Evolutionary conservation across 371 early-diverging fungal species (phyloP).

Genomic region (Lichtheimia ramosa): DNA sequence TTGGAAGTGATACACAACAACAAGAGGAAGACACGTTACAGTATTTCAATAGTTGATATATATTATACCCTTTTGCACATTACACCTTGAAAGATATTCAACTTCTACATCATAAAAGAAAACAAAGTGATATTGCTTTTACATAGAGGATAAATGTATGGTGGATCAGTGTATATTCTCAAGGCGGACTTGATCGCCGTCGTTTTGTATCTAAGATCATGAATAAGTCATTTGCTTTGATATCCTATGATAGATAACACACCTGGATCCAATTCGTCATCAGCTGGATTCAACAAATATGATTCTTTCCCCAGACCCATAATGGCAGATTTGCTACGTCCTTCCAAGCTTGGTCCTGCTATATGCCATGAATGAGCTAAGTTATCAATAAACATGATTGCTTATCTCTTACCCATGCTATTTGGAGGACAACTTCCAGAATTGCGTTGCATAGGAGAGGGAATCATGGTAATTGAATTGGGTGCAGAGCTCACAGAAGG

Average conservation of each 20-base stretch:
- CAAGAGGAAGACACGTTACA: no score
- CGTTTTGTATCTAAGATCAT: neutral
- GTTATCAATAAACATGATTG: no score
- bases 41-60: no score
- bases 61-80: no score
- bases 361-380: no score
- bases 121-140: neutral
- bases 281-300: conserved; percentile 27
- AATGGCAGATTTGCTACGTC: conserved; percentile 14
- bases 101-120: neutral
- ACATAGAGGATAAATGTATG: neutral
- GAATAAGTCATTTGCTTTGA: neutral
- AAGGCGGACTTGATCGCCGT: neutral
- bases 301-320: conserved; percentile 37
- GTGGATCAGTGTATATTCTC: neutral
- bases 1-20: conserved; percentile 22
- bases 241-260: no score
- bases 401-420: no score
- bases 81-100: neutral
- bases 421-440: no score
- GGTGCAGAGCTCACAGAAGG: no score
- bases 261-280: neutral
- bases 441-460: no score
- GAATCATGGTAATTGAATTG: no score
- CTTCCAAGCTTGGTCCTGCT: no score